Evolutionary conservation across 768 basidiomycete species (phyloP), one percentile per base, ranked within the genome.

Genomic region (Mycena capillaripes): DNA sequence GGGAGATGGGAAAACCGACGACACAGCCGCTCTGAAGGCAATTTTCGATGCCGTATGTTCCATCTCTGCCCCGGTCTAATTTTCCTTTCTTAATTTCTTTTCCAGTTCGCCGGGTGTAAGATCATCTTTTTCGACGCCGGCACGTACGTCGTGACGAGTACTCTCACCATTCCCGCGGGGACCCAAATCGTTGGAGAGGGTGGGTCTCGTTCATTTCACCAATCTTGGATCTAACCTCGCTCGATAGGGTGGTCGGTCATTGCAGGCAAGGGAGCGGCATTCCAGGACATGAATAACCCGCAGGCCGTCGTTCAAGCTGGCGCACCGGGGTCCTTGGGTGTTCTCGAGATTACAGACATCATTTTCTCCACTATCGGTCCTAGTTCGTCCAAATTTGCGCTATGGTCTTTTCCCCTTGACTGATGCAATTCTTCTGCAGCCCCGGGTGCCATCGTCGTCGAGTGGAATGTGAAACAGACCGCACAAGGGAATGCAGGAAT

Each of bases 101-200:
- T 38, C 42, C 71, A 94, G 93, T 92, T 86, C 78, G 83, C 91
- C 29, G 91, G 90, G 14, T 90, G 90, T 84, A 94, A 92, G 79
- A 92, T 96, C 76, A 90, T 96, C 57, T 95, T 93, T 84, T 90
- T 96, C 76, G 94, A 95, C 76, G 92, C 92, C 11, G 90, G 90
- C 16, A 86, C 85, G 10, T 91, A 91, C 71, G 71, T 89, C 42
- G 85, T 91, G 42, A 86, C 87, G 7, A 83, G 83, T 9, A 91
- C 90, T 3, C 71, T 92, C 30, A 85, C 83, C 3, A 89, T 92
- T 53, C 90, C 90, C 8, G 86, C 87, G 14, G 90, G 89, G 5
- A 86, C 89, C 4, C 86, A 83, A 11, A 84, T 91, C 34, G 89
- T 90, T 19, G 90, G 90, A 29, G 90, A 92, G 76, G 89, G 84